A percentile compares a stretch with the other conserved stretches of the same genome.
These are phyloP conservation scores for Coniochaeta pulveracea DNA, from an alignment of 2,329 filamentous ascomycete genomes.

Conservation along the genomic window DNA sequence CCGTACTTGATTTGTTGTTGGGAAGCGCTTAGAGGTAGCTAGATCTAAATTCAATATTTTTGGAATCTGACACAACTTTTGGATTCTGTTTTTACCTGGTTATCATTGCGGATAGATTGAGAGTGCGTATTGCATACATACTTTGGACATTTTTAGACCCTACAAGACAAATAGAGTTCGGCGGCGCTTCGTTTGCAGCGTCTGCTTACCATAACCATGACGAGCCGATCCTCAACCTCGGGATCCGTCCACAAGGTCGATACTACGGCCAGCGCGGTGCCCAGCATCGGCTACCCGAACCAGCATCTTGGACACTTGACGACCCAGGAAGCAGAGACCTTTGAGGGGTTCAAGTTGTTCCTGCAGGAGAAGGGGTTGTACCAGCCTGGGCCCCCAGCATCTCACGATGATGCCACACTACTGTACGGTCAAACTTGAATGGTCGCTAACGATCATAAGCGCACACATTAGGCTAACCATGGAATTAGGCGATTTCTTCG, in stretches of 20 bases:
- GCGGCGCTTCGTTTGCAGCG: too few species aligned
- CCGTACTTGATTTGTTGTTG: too few species aligned
- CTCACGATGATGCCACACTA: conserved; percentile 63
- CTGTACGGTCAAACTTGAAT: conserved; percentile 33
- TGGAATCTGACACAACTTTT: too few species aligned
- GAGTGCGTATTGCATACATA: too few species aligned
- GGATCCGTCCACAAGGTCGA: conserved; percentile 8
- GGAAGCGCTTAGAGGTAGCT: too few species aligned
- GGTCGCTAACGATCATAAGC: not conserved
- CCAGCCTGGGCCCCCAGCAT: conserved; percentile 41
- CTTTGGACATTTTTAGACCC: too few species aligned
- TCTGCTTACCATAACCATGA: too few species aligned
- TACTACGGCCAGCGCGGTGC: conserved; percentile 3
- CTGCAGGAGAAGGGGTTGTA: conserved; percentile 56
- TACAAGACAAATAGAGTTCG: too few species aligned
- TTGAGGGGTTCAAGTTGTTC: conserved; percentile 61
- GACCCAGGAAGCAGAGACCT: conserved; percentile 51
- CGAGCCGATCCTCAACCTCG: conserved; percentile 2
- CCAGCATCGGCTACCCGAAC: conserved; percentile 46
- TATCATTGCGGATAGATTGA: too few species aligned
- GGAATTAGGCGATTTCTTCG: conserved; percentile 65
- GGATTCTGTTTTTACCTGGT: too few species aligned
- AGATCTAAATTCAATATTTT: too few species aligned
- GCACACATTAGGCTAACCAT: conserved; percentile 4
- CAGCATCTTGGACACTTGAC: conserved; percentile 77